A percentile compares a stretch with the other conserved stretches of the same genome.
These are phyloP conservation scores for Fusarium lyarnte DNA, from an alignment of 2,329 filamentous ascomycete genomes.

Conservation along the genomic window DNA sequence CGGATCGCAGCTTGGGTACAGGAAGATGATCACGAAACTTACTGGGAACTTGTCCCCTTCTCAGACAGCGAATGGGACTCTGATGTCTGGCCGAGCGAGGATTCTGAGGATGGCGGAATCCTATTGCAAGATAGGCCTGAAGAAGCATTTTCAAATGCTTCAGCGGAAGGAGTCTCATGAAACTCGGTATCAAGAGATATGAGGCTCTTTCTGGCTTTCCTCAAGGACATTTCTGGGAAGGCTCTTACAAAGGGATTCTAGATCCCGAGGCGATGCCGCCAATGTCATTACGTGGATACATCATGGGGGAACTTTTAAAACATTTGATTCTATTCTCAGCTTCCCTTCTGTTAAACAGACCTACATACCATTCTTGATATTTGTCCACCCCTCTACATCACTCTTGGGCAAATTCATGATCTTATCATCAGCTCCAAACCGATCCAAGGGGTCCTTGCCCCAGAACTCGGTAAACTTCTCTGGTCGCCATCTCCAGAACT, in stretches of 20 bases:
- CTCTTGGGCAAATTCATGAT: constrained; percentile 11
- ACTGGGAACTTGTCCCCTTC: accelerated
- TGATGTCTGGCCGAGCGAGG: accelerated
- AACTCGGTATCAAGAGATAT: accelerated
- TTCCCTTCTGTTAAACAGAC: accelerated
- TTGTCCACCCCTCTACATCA: background rate
- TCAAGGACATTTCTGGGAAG: background rate
- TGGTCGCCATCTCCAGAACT: constrained; percentile 27
- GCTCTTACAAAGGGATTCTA: accelerated
- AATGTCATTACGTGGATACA: accelerated
- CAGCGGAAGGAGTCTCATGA: accelerated
- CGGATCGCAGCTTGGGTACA: background rate
- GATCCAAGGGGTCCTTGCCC: constrained; percentile 18
- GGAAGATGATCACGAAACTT: accelerated
- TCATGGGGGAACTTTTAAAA: accelerated
- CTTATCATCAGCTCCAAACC: constrained; percentile 17
- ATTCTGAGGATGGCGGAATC: accelerated
- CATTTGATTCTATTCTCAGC: accelerated
- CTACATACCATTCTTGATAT: background rate
- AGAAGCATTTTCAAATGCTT: too few species aligned
- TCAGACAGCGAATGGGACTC: accelerated
- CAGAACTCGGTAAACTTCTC: constrained; percentile 17
- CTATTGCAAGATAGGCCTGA: background rate
- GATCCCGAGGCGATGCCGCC: accelerated
- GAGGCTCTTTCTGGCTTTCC: accelerated